Percentiles rank a stretch among this genome's conserved stretches.
These are phyloP conservation scores for Kluyveromyces sp. DNA, from an alignment of 1,139 yeast genomes.

Conservation along the genomic window DNA sequence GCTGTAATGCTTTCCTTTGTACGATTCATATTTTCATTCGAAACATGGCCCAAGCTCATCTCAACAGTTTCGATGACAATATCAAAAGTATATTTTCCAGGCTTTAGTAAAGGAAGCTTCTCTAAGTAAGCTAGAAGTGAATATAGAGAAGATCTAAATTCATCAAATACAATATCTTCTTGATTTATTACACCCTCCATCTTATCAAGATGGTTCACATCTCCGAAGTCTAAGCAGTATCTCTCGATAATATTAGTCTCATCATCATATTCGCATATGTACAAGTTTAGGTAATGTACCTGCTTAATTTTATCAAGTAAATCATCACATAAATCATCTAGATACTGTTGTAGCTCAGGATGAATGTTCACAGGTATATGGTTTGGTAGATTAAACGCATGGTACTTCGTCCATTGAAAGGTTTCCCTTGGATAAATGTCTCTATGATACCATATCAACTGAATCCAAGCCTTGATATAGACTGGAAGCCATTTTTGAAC, in stretches of 20 bases:
- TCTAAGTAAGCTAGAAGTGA: slow-evolving; percentile 22
- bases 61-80: slow-evolving; percentile 24
- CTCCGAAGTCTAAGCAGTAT: slow-evolving; percentile 28
- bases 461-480: slow-evolving; percentile 27
- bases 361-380: slow-evolving; percentile 27
- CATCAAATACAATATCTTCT: slow-evolving; percentile 22
- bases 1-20: slow-evolving; percentile 11
- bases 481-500: slow-evolving; percentile 25
- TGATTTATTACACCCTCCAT: slow-evolving; percentile 8
- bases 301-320: slow-evolving; percentile 19
- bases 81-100: slow-evolving; percentile 24
- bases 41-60: slow-evolving; percentile 20
- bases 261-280: slow-evolving; percentile 18
- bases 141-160: slow-evolving; percentile 26
- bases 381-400: slow-evolving; percentile 29
- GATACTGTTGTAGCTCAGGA: slow-evolving; percentile 22
- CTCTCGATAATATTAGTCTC: slow-evolving; percentile 20
- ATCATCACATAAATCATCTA: slow-evolving; percentile 26
- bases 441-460: slow-evolving; percentile 25
- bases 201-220: slow-evolving; percentile 18
- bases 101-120: slow-evolving; percentile 18
- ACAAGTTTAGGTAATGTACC: slow-evolving; percentile 18
- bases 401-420: slow-evolving; percentile 27
- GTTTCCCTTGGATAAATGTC: slow-evolving; percentile 28
- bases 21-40: slow-evolving; percentile 8